Percentiles rank a stretch among this genome's conserved stretches.
These are phyloP conservation scores for Naumovozyma dairenensis DNA, from an alignment of 805 yeast species.

Conservation along the genomic window DNA sequence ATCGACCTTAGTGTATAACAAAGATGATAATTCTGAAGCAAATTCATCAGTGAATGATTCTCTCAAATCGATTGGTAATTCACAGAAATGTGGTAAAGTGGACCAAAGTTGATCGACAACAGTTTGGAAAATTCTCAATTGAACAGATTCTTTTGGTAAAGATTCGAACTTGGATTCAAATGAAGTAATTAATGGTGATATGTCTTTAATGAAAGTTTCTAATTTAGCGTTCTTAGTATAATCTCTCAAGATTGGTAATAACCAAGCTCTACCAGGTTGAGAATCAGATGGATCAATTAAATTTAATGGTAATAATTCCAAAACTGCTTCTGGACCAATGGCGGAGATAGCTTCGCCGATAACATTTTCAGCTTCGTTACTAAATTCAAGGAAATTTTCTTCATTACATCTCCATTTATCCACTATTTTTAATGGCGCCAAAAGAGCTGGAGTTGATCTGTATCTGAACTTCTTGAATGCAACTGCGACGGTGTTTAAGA, in stretches of 20 bases:
- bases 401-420: conserved; percentile 85
- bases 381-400: conserved; percentile 43
- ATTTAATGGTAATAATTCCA: conserved; percentile 69
- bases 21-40: conserved; percentile 65
- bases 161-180: conserved; percentile 41
- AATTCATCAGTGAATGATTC: conserved; percentile 60
- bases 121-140: conserved; percentile 71
- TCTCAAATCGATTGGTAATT: conserved; percentile 67
- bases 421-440: conserved; percentile 55
- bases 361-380: conserved; percentile 70
- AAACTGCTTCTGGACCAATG: conserved; percentile 79
- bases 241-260: conserved; percentile 84
- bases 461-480: conserved; percentile 52
- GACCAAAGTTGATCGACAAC: conserved; percentile 90
- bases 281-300: conserved; percentile 43
- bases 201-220: conserved; percentile 47
- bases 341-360: conserved; percentile 69
- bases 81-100: conserved; percentile 78
- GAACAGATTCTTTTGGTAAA: conserved; percentile 48
- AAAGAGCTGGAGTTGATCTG: conserved; percentile 62
- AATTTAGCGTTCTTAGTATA: conserved; percentile 65
- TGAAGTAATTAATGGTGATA: conserved; percentile 55
- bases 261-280: conserved; percentile 88
- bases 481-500: conserved; percentile 57
- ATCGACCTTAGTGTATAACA: conserved; percentile 64